Base-by-base conservation (phyloP, 1,284 basidiomycete species). In the Malassezia arunalokei region DNA sequence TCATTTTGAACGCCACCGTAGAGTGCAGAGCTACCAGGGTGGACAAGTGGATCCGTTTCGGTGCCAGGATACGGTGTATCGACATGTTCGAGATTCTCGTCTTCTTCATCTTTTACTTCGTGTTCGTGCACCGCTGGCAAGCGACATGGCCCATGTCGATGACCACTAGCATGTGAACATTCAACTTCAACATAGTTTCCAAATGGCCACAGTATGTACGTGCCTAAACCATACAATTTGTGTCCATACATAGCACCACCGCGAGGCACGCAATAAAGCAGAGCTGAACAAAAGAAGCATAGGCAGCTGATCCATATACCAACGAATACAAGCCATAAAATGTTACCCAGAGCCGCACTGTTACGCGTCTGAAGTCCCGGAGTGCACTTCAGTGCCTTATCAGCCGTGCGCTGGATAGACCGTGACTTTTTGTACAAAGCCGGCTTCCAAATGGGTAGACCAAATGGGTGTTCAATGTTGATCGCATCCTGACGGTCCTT, bases 371-470 rank as follows among this genome's bases (percentile, higher is more conserved):
- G 85, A 0, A 89, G 86, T 15, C 88, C 91, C 1, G 94, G 94
- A 37, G 86, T 80, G 14, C 85, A 82, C 73, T 98, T 94, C 2
- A 98, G 80, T 0, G 87, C 94, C 50, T 85, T 83, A 74, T 99
- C 94, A 38, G 94, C 94, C 74, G 90, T 84, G 51, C 91, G 85
- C 40, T 92, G 95, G 61, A 98, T 87, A 1, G 91, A 90, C 43
- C 94, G 84, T 28, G 86, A 87, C 75, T 99, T 99, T 76, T 94
- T 92, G 82, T 99, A 99, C 48, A 99, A 76, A 0, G 94, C 94
- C 11, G 94, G 94, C 75, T 99, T 99, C 94, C 94, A 98, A 71
- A 99, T 96, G 41, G 89, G 94, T 60, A 99, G 79, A 78, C 94
- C 94, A 75, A 99, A 98, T 6, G 94, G 94, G 75, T 99, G 94